Evolutionary conservation across 345 rosid genomes (phyloP).

Genomic region (Streptanthus diversifolius): DNA sequence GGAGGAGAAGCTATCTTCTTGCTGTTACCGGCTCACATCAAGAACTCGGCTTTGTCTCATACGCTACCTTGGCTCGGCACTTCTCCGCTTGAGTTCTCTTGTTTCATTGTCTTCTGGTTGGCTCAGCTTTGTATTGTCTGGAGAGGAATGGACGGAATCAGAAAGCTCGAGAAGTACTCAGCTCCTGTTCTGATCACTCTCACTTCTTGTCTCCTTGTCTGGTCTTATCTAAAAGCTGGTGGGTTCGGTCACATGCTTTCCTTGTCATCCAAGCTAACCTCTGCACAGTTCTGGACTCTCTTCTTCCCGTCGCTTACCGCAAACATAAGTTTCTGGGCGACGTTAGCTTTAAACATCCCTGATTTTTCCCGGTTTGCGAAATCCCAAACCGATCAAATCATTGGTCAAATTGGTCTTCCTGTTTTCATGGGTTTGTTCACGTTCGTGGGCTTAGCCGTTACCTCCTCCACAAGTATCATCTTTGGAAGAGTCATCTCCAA

Average conservation of each 20-base stretch:
- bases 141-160: constrained; percentile 85
- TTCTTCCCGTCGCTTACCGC: constrained; percentile 92
- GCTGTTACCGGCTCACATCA: constrained; percentile 57
- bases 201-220: constrained; percentile 59
- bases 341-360: constrained; percentile 84
- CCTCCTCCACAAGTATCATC: constrained; percentile 70
- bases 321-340: constrained; percentile 92
- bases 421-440: constrained; percentile 88
- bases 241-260: constrained; percentile 78
- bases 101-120: constrained; percentile 77
- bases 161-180: constrained; percentile 71
- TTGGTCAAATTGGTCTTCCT: constrained; percentile 84
- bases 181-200: constrained; percentile 72
- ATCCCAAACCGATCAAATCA: constrained; percentile 67
- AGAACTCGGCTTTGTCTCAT: constrained; percentile 44
- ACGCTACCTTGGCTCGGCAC: constrained; percentile 75
- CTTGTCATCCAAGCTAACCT: constrained; percentile 56
- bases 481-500: constrained; percentile 74
- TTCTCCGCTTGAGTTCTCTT: constrained; percentile 76
- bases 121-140: constrained; percentile 65
- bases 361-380: constrained; percentile 83
- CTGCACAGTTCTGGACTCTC: constrained; percentile 72
- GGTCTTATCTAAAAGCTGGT: constrained; percentile 80
- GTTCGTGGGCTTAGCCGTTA: constrained; percentile 77
- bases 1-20: constrained; percentile 93